These are phyloP conservation scores for Paramyrothecium sp. DNA, from an alignment of 2,329 filamentous ascomycete genomes.

Conservation along the genomic window DNA sequence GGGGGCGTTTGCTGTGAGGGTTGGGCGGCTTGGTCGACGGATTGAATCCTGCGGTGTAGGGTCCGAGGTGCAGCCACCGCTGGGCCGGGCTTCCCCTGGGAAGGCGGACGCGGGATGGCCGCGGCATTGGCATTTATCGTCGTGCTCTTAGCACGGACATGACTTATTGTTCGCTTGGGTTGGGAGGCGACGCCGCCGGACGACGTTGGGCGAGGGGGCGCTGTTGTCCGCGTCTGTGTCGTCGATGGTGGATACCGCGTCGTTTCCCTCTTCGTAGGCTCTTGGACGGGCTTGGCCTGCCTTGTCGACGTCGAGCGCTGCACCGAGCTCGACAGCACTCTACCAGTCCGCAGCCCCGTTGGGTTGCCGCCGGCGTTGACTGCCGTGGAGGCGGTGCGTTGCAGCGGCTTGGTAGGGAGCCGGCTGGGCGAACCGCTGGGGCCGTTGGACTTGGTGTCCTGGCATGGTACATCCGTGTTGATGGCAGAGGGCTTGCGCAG, in stretches of 20 bases:
- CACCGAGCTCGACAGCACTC: conserved; percentile 8
- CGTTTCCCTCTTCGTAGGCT: conserved; percentile 16
- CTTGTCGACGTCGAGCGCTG: conserved; percentile 20
- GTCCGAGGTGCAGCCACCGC: conserved; percentile 15
- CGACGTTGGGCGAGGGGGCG: conserved; percentile 26
- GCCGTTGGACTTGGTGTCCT: conserved; percentile 18
- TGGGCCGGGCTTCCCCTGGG: conserved; percentile 15
- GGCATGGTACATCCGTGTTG: conserved; percentile 8
- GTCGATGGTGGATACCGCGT: conserved; percentile 32
- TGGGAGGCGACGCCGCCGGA: conserved; percentile 19
- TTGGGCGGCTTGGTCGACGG: conserved; percentile 15
- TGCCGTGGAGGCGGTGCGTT: conserved; percentile 29
- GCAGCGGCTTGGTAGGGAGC: conserved; percentile 45
- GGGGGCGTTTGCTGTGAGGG: conserved; percentile 11
- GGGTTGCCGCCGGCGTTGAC: conserved; percentile 12
- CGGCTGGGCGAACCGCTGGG: conserved; percentile 46
- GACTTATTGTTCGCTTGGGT: conserved; percentile 17
- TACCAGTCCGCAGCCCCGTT: conserved; percentile 16
- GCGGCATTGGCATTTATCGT: conserved; percentile 22
- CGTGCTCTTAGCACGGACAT: conserved; percentile 31
- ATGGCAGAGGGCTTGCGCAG: conserved; percentile 39
- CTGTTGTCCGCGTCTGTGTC: conserved; percentile 24
- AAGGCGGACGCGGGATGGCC: conserved; percentile 27
- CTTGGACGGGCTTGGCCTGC: conserved; percentile 7
- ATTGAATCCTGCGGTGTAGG: conserved; percentile 12